Base-by-base conservation (phyloP, 352 stramenopile species). In the Pythium myriotylum region DNA sequence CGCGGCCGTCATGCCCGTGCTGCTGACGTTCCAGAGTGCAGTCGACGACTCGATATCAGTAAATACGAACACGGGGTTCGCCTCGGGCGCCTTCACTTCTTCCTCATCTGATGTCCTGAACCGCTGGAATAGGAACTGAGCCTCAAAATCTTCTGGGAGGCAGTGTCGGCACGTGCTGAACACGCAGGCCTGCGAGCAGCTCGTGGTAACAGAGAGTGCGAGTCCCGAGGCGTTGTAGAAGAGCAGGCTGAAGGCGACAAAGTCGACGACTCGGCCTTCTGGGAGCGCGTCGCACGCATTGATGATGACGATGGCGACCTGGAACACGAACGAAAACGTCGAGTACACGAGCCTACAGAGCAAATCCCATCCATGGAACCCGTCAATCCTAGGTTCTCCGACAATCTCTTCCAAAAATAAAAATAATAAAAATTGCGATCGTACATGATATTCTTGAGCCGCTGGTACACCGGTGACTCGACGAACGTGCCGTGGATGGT, bases 381-480 rank as follows among this genome's bases (percentile, higher is more conserved):
- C 29, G 8, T 17, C 22, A 5, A n/a, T n/a, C n/a, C n/a, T n/a
- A n/a, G n/a, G n/a, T n/a, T n/a, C n/a, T n/a, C n/a, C n/a, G n/a
- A n/a, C n/a, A n/a, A n/a, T n/a, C n/a, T n/a, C n/a, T n/a, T n/a
- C n/a, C n/a, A n/a, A n/a, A n/a, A n/a, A n/a, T n/a, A 5, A 35
- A 10, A 10, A 35, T 10, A 35, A 5, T 35, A 10, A 10, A 35
- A 5, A 10, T 10, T 35, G 29, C 29, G 10, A 10, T 29, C 57
- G 51, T 74, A 79, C 76, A 91, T 81, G 67, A 91, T 89, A 19
- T 67, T 66, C 63, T 88, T 83, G 59, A 91, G 78, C 32, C 27
- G 48, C 5, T 9, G 39, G 16, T 27, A 45, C 24, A 27, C n/a
- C 3, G 19, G 26, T 17, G 12, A 91, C 2, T 61, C 70, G 50